Base-by-base conservation (phyloP, 495 filamentous ascomycete genomes). In the Xylaria flabelliformis region DNA sequence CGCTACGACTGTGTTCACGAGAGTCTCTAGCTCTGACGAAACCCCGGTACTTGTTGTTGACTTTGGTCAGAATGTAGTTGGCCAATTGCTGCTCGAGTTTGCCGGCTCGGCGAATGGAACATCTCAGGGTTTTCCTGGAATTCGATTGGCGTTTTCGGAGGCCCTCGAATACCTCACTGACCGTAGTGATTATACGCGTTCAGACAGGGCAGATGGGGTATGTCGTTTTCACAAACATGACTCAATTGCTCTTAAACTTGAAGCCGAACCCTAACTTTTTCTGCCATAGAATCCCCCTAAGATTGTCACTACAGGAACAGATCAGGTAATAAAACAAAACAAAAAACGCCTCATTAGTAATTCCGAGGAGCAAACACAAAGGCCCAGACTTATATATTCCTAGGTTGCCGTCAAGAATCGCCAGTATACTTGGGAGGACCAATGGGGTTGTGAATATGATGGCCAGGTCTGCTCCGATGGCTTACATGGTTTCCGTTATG, bases 401-500 rank as follows among this genome's bases (percentile, higher is more conserved):
- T 55, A 80, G 78, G 75, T 84, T 70, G 83, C 83, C 15, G 84
- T 86, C 8, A 70, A 74, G 41, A 74, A 78, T 15, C 29, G 75
- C 5, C 73, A 79, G 6, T 84, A 78, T 63, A 81, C 77, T 15
- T 86, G 85, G 85, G 80, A 76, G 21, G 77, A 83, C 70, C 64
- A 74, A 4, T 76, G 78, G 70, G 82, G 82, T 50, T 86, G 85
- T 64, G 72, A 78, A 56, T 74, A 80, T 53, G 73, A 73, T 55
- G 75, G 61, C 44, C 70, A 72, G 34, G 85, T 86, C 21, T 86
- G 84, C 75, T 79, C 82, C 3, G 84, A 86, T 69, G 84, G 84
- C 13, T 73, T 86, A 8, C 84, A 85, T 61, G 84, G 82, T 15
- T 86, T 85, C 77, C 78, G 84, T 13, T 86, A 86, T 65, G 56